A percentile compares a stretch with the other conserved stretches of the same genome.
phyloP scores from a whole-genome alignment of 2,329 filamentous ascomycete species.

The Paraphaeosphaeria minitans region DNA sequence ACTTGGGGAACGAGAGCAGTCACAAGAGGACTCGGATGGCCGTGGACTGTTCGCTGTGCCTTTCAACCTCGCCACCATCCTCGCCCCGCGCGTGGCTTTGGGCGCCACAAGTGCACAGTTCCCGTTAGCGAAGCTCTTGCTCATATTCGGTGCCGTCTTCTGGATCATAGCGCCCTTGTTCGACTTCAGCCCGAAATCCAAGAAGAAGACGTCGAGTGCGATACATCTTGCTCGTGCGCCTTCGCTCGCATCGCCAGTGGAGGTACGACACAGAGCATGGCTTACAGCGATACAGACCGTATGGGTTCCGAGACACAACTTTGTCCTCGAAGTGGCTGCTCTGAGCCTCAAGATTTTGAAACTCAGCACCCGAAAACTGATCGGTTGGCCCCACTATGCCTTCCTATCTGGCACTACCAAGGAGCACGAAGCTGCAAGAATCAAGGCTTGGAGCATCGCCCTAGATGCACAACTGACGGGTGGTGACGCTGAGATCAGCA shows the following conservation, averaged over 20 bases:
- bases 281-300: slow-evolving; percentile 90
- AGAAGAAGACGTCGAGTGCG: slow-evolving; percentile 50
- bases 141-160: slow-evolving; percentile 59
- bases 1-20: slow-evolving; percentile 66
- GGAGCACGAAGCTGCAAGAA: slow-evolving; percentile 82
- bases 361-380: slow-evolving; percentile 75
- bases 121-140: slow-evolving; percentile 56
- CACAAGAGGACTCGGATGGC: slow-evolving; percentile 51
- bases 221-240: slow-evolving; percentile 60
- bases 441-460: slow-evolving; percentile 92
- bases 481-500: slow-evolving; percentile 87
- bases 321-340: slow-evolving; percentile 82
- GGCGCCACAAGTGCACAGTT: slow-evolving; percentile 40
- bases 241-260: slow-evolving; percentile 79
- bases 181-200: slow-evolving; percentile 62
- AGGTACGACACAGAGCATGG: slow-evolving; percentile 88
- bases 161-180: slow-evolving; percentile 64
- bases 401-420: slow-evolving; percentile 78
- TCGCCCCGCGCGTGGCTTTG: slow-evolving; percentile 41
- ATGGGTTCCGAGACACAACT: slow-evolving; percentile 86
- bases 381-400: slow-evolving; percentile 79
- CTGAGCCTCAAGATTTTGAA: slow-evolving; percentile 80
- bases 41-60: slow-evolving; percentile 52
- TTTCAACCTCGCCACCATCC: slow-evolving; percentile 35
- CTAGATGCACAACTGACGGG: slow-evolving; percentile 91